Evolutionary conservation across 257 asterid genomes (phyloP).

Genomic region (Leptodermis oblonga): DNA sequence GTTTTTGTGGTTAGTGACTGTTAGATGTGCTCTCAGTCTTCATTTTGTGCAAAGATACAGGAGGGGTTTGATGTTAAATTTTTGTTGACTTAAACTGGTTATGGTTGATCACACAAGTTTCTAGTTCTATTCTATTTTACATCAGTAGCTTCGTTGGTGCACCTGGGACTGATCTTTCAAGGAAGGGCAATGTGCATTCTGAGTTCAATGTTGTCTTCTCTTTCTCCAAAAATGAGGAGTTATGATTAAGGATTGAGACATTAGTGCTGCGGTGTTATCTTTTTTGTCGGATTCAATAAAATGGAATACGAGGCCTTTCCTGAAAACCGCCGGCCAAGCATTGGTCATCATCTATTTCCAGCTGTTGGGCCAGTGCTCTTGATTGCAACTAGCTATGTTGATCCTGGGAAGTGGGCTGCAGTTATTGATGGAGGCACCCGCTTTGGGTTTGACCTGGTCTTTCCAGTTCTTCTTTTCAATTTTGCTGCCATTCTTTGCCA

Average conservation of each 20-base stretch:
- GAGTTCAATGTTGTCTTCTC: constrained; percentile 19
- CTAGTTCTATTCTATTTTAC: constrained; percentile 6
- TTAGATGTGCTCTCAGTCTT: constrained; percentile 7
- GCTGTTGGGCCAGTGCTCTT: constrained; percentile 78
- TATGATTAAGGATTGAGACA: constrained; percentile 18
- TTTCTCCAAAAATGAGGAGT: constrained; percentile 27
- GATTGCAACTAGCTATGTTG: constrained; percentile 79
- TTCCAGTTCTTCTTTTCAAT: constrained; percentile 53
- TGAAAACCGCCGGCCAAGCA: constrained; percentile 32
- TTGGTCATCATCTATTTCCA: constrained; percentile 53
- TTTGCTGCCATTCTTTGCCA: constrained; percentile 77
- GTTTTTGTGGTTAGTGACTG: neutral
- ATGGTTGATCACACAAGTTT: constrained; percentile 7
- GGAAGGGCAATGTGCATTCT: constrained; percentile 23
- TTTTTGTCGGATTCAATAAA: constrained; percentile 13
- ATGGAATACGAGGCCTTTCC: constrained; percentile 55
- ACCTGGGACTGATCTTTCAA: constrained; percentile 4
- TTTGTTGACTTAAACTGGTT: neutral
- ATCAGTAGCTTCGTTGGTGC: constrained; percentile 16
- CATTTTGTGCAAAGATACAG: neutral
- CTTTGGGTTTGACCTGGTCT: constrained; percentile 65
- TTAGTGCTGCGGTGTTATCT: constrained; percentile 22
- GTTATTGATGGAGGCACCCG: constrained; percentile 90
- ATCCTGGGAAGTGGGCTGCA: constrained; percentile 98
- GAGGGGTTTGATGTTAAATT: constrained; percentile 9